Evolutionary conservation across 331 rosid genomes (phyloP).

Genomic region (Ulmus americana): DNA sequence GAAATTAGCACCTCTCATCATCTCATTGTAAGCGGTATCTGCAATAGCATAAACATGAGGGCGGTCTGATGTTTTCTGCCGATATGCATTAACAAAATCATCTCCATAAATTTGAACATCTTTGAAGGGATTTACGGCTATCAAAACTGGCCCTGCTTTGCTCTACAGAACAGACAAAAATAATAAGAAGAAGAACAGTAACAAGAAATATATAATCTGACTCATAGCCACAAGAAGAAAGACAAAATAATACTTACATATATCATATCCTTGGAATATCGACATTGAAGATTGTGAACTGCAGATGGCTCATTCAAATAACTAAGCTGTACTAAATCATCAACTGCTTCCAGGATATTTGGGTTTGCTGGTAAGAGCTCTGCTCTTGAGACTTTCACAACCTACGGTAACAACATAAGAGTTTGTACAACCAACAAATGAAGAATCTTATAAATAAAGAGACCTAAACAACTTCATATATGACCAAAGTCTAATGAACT

Average conservation of each 20-base stretch:
- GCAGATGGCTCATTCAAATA: slow-evolving; percentile 87
- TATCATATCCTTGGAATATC: slow-evolving; percentile 72
- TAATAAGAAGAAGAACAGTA: slow-evolving; percentile 12
- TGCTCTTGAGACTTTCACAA: slow-evolving; percentile 46
- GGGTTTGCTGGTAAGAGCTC: slow-evolving; percentile 90
- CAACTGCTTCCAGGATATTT: slow-evolving; percentile 76
- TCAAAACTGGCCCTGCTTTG: slow-evolving; percentile 82
- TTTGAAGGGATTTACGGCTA: slow-evolving; percentile 86
- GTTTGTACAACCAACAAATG: slow-evolving; percentile 21
- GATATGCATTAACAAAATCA: slow-evolving; percentile 53
- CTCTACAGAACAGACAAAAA: slow-evolving; percentile 49
- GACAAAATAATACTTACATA: slow-evolving; percentile 48
- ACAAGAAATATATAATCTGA: slow-evolving; percentile 16
- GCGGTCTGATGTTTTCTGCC: slow-evolving; percentile 43
- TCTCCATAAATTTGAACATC: slow-evolving; percentile 57
- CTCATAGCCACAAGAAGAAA: slow-evolving; percentile 19
- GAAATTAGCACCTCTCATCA: slow-evolving; percentile 61
- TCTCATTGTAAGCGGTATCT: slow-evolving; percentile 70
- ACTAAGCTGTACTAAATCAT: slow-evolving; percentile 86
- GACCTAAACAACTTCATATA: slow-evolving; percentile 12
- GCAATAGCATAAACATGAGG: slow-evolving; percentile 84
- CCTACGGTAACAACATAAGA: slow-evolving; percentile 42
- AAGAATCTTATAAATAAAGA: neutral
- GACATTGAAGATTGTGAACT: slow-evolving; percentile 60
- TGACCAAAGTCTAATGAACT: slow-evolving; percentile 23